Base-by-base conservation (phyloP, 345 rosid genomes). In the Clausena lansium region DNA sequence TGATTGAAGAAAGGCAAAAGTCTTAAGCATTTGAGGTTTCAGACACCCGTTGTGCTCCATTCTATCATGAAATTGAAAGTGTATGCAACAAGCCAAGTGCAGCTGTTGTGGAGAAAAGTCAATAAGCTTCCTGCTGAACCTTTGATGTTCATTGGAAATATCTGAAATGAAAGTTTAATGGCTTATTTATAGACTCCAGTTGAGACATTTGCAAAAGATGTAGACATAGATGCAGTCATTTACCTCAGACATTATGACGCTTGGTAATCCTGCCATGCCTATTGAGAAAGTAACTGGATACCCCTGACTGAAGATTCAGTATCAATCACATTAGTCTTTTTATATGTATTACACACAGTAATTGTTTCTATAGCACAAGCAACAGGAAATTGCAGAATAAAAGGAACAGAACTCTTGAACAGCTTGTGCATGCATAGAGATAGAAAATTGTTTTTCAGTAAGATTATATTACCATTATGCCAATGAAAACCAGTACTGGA, bases 41-140 rank as follows among this genome's bases (percentile, higher is more conserved):
- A 27, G 52, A 45, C 70, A 90, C 92, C 91, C 41, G 82, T 22
- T 22, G 83, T 67, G 77, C 87, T 89, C 91, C 91, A 86, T 30
- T 80, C 85, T 63, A 87, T 59, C 88, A 87, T 73, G 74, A 89
- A 89, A 63, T 86, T 87, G 83, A 89, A 87, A 59, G 81, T 55
- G 78, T 82, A 89, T 24, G 87, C 47, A 17, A 88, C 86, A 30
- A 87, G 52, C 87, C 88, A 89, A 33, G 84, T 81, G 59, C 81
- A 17, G 36, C 78, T 71, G 88, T 87, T 89, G 67, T 82, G 83
- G 25, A 87, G 74, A 27, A 89, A 75, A 63, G 87, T 81, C 73
- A 75, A 87, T 32, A 87, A 77, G 79, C 91, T 91, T 71, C 94
- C 94, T 0, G 91, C 94, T 15, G 82, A 39, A 10, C 87, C 91